Evolutionary conservation across 2,329 filamentous ascomycete genomes (phyloP).

Genomic region (Alternaria ventricosa): DNA sequence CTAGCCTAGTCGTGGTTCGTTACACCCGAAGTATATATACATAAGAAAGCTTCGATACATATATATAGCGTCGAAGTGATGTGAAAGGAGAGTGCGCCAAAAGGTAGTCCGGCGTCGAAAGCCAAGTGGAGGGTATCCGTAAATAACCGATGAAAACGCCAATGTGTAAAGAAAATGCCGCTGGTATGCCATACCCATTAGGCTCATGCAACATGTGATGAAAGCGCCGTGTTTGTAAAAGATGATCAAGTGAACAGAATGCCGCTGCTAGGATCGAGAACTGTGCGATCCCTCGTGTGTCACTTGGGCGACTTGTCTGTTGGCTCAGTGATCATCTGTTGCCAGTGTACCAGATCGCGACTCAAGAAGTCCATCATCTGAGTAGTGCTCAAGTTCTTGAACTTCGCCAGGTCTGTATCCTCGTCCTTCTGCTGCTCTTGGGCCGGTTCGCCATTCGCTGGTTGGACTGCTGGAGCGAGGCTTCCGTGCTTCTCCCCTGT

Average conservation of each 20-base stretch:
- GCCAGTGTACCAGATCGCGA: slow-evolving; percentile 82
- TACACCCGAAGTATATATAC: not conserved
- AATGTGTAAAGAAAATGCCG: slow-evolving; percentile 2
- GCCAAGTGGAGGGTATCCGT: slow-evolving; percentile 45
- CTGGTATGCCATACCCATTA: not conserved
- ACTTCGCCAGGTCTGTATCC: slow-evolving; percentile 51
- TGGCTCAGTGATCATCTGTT: slow-evolving; percentile 59
- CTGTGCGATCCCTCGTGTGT: not conserved
- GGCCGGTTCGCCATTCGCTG: slow-evolving; percentile 31
- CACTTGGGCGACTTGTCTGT: slow-evolving; percentile 33
- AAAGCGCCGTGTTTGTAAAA: slow-evolving; percentile 7
- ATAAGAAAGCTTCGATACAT: not conserved
- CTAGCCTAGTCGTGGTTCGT: not conserved
- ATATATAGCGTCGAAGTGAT: not conserved
- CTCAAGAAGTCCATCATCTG: slow-evolving; percentile 93
- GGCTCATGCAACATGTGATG: not conserved
- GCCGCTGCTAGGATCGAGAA: not conserved
- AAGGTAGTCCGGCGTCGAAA: not conserved
- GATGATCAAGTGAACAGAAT: not conserved
- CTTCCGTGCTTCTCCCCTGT: slow-evolving; percentile 54
- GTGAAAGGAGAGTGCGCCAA: not conserved
- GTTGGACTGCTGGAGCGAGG: slow-evolving; percentile 34
- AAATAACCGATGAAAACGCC: slow-evolving; percentile 26
- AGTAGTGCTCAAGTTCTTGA: slow-evolving; percentile 76
- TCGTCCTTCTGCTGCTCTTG: slow-evolving; percentile 51